Conservation (phyloP, 148 eudicot genomes). For the Chenopodium formosanum region DNA sequence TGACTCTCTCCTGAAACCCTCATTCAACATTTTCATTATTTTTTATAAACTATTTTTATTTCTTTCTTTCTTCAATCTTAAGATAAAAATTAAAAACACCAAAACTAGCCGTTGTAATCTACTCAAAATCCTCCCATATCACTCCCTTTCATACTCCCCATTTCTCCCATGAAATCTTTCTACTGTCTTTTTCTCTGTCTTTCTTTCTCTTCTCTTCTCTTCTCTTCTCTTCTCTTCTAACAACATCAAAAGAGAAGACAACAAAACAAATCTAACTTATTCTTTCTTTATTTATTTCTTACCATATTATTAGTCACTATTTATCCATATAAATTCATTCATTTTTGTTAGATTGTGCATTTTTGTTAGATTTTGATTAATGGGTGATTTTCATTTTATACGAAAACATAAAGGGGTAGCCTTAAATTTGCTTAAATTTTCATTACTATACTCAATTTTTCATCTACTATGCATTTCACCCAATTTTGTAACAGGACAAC, state of each 20-base stretch:
- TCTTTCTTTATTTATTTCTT: not conserved
- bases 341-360: not conserved
- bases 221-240: not conserved
- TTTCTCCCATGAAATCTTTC: slow-evolving; percentile 4
- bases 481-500: slow-evolving; percentile 31
- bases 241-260: not conserved
- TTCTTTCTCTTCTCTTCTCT: not conserved
- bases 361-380: slow-evolving; percentile 5
- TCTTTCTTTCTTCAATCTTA: no score
- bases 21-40: not conserved
- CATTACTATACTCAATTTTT: slow-evolving; percentile 1
- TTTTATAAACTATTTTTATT: no score
- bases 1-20: slow-evolving; percentile 8
- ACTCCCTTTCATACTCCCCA: slow-evolving; percentile 13
- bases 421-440: not conserved
- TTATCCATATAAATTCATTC: not conserved
- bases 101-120: slow-evolving; percentile 47
- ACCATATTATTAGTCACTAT: not conserved
- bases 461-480: slow-evolving; percentile 22
- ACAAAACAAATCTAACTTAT: not conserved
- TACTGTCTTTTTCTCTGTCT: slow-evolving; percentile 17
- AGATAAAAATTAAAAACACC: not conserved
- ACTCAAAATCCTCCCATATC: slow-evolving; percentile 15
- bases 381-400: slow-evolving; percentile 20
- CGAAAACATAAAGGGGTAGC: not conserved